Evolutionary conservation across 352 stramenopile genomes (phyloP).

Genomic region (Pythium brachiatum): DNA sequence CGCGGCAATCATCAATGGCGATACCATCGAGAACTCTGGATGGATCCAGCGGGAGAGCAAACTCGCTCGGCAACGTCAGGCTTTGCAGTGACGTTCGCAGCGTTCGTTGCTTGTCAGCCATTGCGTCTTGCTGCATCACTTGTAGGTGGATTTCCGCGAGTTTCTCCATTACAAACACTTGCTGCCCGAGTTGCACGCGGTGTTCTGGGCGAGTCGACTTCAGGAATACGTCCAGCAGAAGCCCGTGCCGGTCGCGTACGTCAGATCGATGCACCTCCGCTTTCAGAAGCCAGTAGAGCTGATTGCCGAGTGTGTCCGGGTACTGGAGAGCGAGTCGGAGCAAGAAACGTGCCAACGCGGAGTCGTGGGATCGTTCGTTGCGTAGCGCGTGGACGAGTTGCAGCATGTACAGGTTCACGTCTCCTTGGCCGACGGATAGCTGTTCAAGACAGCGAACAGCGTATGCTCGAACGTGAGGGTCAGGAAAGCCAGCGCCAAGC

Average conservation of each 20-base stretch:
- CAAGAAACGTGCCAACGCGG: constrained; percentile 19
- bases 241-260: constrained; percentile 18
- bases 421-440: constrained; percentile 1
- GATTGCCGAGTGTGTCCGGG: constrained; percentile 15
- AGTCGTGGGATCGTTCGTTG: constrained; percentile 24
- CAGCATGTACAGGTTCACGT: constrained; percentile 24
- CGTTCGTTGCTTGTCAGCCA: constrained; percentile 23
- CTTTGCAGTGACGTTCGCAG: constrained; percentile 7
- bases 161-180: constrained; percentile 11
- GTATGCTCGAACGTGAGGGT: constrained; percentile 22
- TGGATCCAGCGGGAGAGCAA: constrained; percentile 24
- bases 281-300: constrained; percentile 26
- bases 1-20: constrained; percentile 14
- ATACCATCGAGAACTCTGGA: constrained; percentile 13
- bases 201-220: background rate
- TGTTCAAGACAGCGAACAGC: constrained; percentile 17
- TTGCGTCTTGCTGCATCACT: constrained; percentile 5
- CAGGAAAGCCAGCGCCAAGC: constrained; percentile 6
- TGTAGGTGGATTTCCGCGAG: constrained; percentile 19
- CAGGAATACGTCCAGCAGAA: constrained; percentile 20
- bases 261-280: constrained; percentile 18
- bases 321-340: constrained; percentile 13
- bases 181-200: constrained; percentile 4
- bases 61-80: constrained; percentile 19
- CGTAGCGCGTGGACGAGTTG: constrained; percentile 34